A percentile compares a stretch with the other conserved stretches of the same genome.
Conservation (phyloP, 1,139 yeast species). For the Suhomyces atakaporum region DNA sequence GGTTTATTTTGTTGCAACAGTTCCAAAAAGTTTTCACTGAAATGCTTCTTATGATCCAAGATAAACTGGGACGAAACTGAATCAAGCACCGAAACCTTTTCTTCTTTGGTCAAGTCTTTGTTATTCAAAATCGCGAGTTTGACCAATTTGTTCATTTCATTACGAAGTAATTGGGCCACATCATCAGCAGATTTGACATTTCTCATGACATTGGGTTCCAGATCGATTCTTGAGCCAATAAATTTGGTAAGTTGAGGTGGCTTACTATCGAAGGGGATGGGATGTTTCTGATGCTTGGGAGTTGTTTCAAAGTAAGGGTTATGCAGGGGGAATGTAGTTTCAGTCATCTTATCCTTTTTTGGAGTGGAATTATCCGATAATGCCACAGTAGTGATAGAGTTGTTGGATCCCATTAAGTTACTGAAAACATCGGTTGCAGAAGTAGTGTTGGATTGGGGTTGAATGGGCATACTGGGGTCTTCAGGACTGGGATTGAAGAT, state of each 20-base stretch:
- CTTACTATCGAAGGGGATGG: no score
- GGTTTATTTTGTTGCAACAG: constrained; percentile 12
- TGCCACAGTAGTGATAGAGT: constrained; percentile 13
- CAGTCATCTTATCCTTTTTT: constrained; percentile 1
- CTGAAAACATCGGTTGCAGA: constrained; percentile 18
- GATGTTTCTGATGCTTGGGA: constrained; percentile 2
- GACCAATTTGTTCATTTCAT: constrained; percentile 22
- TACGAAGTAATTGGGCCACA: constrained; percentile 18
- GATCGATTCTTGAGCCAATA: background rate
- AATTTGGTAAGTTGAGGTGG: background rate
- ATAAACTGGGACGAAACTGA: constrained; percentile 28
- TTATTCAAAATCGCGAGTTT: constrained; percentile 21
- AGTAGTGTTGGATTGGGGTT: constrained; percentile 1
- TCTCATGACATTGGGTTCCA: background rate
- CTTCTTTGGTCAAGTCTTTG: constrained; percentile 17
- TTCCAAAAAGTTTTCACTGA: constrained; percentile 16
- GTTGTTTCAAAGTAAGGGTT: constrained; percentile 2
- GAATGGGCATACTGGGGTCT: constrained; percentile 2
- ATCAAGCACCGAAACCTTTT: constrained; percentile 25
- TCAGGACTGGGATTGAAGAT: constrained; percentile 10
- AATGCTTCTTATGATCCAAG: constrained; percentile 23
- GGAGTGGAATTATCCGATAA: constrained; percentile 4
- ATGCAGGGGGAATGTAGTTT: background rate
- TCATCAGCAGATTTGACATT: constrained; percentile 13
- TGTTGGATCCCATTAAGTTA: constrained; percentile 14